Evolutionary conservation across 805 yeast genomes (phyloP).

Genomic region (Huiozyma sinensis): DNA sequence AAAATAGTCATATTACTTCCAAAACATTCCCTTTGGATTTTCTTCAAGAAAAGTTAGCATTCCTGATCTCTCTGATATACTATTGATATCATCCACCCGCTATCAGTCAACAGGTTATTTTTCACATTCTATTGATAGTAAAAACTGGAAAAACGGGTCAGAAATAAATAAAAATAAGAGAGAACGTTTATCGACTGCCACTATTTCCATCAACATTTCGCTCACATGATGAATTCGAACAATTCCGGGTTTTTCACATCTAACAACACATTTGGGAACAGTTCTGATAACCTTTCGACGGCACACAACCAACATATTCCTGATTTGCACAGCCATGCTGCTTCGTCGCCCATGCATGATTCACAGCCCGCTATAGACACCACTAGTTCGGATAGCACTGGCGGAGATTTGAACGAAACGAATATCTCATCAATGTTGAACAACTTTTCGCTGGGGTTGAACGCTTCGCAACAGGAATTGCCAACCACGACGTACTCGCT

Average conservation of each 20-base stretch:
- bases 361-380: conserved; percentile 1
- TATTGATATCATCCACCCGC: no score
- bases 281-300: conserved; percentile 1
- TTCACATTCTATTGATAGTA: no score
- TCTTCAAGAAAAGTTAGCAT: no score
- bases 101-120: no score
- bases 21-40: no score
- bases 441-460: conserved; percentile 15
- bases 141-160: no score
- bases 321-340: background rate
- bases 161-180: background rate
- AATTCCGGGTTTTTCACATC: background rate
- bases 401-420: conserved; percentile 6
- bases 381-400: background rate
- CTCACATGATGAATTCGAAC: background rate
- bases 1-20: no score
- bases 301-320: background rate
- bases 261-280: conserved; percentile 1
- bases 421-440: conserved; percentile 23
- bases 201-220: background rate
- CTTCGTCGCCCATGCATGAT: conserved; percentile 2
- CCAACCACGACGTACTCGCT: conserved; percentile 21
- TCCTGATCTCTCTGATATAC: no score
- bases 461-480: conserved; percentile 5
- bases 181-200: background rate